Evolutionary conservation across 305 asterid species (phyloP).

Genomic region (Fraxinus dipetala): DNA sequence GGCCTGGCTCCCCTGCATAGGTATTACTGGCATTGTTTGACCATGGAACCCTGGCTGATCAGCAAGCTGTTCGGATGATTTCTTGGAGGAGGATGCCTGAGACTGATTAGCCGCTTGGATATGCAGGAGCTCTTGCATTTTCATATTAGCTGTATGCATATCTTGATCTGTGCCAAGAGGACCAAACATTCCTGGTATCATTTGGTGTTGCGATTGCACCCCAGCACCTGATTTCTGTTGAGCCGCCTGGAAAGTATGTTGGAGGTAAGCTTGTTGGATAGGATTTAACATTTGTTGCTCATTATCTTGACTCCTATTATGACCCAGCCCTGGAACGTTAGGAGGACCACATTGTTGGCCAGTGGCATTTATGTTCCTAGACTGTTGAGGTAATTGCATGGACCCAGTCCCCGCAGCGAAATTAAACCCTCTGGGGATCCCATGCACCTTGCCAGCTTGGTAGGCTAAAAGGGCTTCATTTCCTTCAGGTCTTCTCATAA

Average conservation of each 20-base stretch:
- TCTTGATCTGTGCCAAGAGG: slow-evolving; percentile 75
- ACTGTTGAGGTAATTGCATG: slow-evolving; percentile 76
- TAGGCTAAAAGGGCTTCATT: slow-evolving; percentile 68
- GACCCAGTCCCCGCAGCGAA: slow-evolving; percentile 63
- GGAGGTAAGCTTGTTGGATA: slow-evolving; percentile 83
- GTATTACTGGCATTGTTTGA: slow-evolving; percentile 49
- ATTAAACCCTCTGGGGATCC: slow-evolving; percentile 60
- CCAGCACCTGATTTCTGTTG: slow-evolving; percentile 80
- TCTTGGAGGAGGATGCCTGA: slow-evolving; percentile 68
- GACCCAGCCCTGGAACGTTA: slow-evolving; percentile 63
- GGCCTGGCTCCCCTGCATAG: slow-evolving; percentile 53
- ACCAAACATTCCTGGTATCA: slow-evolving; percentile 64
- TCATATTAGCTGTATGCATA: slow-evolving; percentile 53
- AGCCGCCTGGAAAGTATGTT: slow-evolving; percentile 65
- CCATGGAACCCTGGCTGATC: slow-evolving; percentile 52
- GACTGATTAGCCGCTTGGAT: slow-evolving; percentile 63
- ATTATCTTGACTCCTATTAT: slow-evolving; percentile 68
- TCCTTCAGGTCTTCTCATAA: slow-evolving; percentile 83
- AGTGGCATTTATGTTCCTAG: slow-evolving; percentile 60
- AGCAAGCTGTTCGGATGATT: slow-evolving; percentile 52
- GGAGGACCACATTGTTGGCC: slow-evolving; percentile 78
- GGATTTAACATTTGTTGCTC: slow-evolving; percentile 78
- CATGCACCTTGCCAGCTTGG: slow-evolving; percentile 72
- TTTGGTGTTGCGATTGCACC: slow-evolving; percentile 77
- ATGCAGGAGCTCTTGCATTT: slow-evolving; percentile 67